Evolutionary conservation across 2,329 filamentous ascomycete species (phyloP).

Genomic region (Paecilomyces fulvus): DNA sequence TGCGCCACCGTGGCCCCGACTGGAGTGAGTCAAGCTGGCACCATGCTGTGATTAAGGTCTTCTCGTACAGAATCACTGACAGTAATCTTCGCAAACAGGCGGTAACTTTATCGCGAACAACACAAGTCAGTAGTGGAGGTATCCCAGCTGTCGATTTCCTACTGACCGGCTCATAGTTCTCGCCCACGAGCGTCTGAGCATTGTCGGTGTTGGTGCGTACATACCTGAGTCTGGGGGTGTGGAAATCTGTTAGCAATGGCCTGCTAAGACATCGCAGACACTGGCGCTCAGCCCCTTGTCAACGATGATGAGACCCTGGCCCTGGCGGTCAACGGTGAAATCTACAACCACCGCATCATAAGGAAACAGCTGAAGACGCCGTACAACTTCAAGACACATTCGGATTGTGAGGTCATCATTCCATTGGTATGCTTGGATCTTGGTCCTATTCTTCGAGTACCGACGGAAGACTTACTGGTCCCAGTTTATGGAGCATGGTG

Average conservation of each 20-base stretch:
- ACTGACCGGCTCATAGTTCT: constrained; percentile 54
- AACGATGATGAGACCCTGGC: constrained; percentile 83
- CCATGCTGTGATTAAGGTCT: constrained; percentile 5
- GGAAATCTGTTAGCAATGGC: constrained; percentile 6
- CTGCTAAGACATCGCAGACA: constrained; percentile 50
- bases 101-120: constrained; percentile 83
- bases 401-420: constrained; percentile 98
- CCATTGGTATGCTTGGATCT: constrained; percentile 61
- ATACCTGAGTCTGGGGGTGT: constrained; percentile 18
- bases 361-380: constrained; percentile 74
- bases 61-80: constrained; percentile 13
- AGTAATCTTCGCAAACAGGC: constrained; percentile 43
- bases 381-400: constrained; percentile 97
- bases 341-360: constrained; percentile 97
- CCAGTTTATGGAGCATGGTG: constrained; percentile 83
- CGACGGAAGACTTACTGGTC: constrained; percentile 9
- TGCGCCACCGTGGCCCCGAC: constrained; percentile 94
- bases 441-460: not conserved
- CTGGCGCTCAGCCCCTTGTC: constrained; percentile 88
- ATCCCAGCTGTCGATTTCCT: constrained; percentile 3
- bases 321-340: constrained; percentile 97
- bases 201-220: constrained; percentile 81
- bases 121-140: constrained; percentile 59
- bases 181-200: constrained; percentile 93
- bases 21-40: constrained; percentile 66